Evolutionary conservation across 2,329 filamentous ascomycete genomes (phyloP).

Genomic region (Juglanconis juglandina): DNA sequence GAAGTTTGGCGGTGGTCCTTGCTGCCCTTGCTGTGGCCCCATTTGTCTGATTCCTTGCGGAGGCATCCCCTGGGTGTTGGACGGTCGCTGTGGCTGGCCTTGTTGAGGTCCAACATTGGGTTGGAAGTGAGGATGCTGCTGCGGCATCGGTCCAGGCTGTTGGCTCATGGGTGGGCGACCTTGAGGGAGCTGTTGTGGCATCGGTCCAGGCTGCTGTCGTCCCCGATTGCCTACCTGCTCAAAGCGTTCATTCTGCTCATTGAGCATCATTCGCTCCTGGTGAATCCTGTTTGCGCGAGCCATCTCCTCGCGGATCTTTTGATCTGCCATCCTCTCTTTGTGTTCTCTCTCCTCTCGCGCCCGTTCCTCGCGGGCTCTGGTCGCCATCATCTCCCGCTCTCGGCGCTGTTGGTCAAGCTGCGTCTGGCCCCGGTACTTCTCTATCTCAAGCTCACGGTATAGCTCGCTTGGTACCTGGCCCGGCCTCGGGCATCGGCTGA

Average conservation of each 20-base stretch:
- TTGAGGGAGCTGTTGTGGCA: not conserved
- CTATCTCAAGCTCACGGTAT: slow-evolving; percentile 4
- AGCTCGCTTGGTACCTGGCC: slow-evolving; percentile 18
- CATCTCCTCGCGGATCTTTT: not conserved
- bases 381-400: not conserved
- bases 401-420: not conserved
- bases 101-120: not conserved
- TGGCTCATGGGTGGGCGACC: not conserved
- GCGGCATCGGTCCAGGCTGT: not conserved
- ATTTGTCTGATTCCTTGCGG: not conserved
- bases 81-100: not conserved
- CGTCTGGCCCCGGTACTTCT: not conserved
- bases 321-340: not conserved
- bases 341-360: not conserved
- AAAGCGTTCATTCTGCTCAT: not conserved
- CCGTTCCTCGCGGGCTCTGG: not conserved
- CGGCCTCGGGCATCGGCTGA: slow-evolving; percentile 36
- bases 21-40: not conserved
- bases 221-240: not conserved
- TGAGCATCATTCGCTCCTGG: not conserved
- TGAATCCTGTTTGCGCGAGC: not conserved
- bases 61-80: not conserved
- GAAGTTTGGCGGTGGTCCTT: not conserved
- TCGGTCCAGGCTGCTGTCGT: not conserved
- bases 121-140: not conserved